These are phyloP conservation scores for Cerioporus squamosus DNA, from an alignment of 1,284 basidiomycete species.

Conservation along the genomic window DNA sequence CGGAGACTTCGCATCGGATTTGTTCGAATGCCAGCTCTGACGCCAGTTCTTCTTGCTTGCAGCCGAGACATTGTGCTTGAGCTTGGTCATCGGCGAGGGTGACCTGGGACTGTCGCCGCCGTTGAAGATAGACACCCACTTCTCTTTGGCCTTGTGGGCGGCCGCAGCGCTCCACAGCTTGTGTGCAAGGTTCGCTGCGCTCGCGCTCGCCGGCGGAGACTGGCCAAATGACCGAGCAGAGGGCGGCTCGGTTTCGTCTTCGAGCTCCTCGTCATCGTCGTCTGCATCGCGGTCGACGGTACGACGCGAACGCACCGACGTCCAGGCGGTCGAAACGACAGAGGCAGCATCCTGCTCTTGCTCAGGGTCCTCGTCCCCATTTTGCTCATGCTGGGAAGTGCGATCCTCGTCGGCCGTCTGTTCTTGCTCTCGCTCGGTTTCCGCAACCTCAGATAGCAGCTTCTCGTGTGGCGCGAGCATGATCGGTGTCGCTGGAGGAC, in stretches of 20 bases:
- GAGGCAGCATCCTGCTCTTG: conserved; percentile 50
- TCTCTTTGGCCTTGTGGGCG: conserved; percentile 63
- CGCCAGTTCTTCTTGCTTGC: conserved; percentile 16
- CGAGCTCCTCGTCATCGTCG: conserved; percentile 48
- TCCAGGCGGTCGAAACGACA: conserved; percentile 56
- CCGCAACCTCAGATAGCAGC: conserved; percentile 40
- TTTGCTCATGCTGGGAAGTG: conserved; percentile 21
- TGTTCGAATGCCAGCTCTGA: conserved; percentile 19
- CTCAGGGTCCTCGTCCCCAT: conserved; percentile 34
- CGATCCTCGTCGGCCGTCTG: conserved; percentile 34
- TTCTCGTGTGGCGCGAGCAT: conserved; percentile 38
- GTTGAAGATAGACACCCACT: conserved; percentile 45
- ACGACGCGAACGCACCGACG: conserved; percentile 50
- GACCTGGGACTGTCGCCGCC: conserved; percentile 7
- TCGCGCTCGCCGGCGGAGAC: conserved; percentile 24
- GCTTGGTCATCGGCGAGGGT: neutral
- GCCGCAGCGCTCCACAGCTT: conserved; percentile 48
- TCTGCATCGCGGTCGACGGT: conserved; percentile 44
- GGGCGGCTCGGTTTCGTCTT: conserved; percentile 44
- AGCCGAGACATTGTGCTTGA: neutral
- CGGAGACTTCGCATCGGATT: conserved; percentile 11
- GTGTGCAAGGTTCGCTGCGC: conserved; percentile 29
- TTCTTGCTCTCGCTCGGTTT: conserved; percentile 38
- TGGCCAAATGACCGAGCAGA: conserved; percentile 25
- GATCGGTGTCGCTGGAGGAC: conserved; percentile 31